These are phyloP conservation scores for Holtermannia corniformis DNA, from an alignment of 768 basidiomycete genomes.

Conservation along the genomic window DNA sequence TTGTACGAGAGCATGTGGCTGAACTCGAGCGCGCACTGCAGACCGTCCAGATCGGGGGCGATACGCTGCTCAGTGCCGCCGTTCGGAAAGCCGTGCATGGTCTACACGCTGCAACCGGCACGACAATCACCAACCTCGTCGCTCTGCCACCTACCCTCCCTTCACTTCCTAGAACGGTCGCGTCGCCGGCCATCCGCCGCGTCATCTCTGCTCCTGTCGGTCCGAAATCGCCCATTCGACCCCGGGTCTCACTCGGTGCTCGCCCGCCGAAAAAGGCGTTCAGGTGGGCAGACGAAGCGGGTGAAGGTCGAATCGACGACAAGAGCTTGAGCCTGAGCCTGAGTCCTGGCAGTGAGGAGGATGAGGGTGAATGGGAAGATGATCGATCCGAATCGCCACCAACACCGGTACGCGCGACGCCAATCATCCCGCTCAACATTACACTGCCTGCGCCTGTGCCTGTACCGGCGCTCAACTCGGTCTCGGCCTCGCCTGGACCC, in stretches of 20 bases:
- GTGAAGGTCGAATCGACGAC: conserved; percentile 24
- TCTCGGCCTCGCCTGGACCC: too few relatives aligned
- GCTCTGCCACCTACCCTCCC: neutral
- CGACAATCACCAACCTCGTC: neutral
- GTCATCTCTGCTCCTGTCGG: neutral
- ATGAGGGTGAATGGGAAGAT: neutral
- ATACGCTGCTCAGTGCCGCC: conserved; percentile 2
- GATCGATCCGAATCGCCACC: neutral
- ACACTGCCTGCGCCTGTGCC: too few relatives aligned
- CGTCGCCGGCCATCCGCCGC: conserved; percentile 11
- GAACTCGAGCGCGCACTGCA: neutral
- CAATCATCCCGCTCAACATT: neutral
- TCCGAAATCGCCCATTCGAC: neutral
- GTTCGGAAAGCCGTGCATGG: neutral
- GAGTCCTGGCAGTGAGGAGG: neutral
- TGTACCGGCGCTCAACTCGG: too few relatives aligned
- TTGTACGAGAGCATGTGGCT: neutral
- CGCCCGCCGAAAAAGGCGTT: conserved; percentile 13
- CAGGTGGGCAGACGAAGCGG: conserved; percentile 26
- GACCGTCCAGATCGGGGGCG: neutral
- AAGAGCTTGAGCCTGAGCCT: neutral
- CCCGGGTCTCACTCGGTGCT: neutral
- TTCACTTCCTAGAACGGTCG: neutral
- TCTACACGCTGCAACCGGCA: neutral
- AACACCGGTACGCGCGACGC: neutral